Evolutionary conservation across 805 yeast species (phyloP).

Genomic region (Komagataella populi): DNA sequence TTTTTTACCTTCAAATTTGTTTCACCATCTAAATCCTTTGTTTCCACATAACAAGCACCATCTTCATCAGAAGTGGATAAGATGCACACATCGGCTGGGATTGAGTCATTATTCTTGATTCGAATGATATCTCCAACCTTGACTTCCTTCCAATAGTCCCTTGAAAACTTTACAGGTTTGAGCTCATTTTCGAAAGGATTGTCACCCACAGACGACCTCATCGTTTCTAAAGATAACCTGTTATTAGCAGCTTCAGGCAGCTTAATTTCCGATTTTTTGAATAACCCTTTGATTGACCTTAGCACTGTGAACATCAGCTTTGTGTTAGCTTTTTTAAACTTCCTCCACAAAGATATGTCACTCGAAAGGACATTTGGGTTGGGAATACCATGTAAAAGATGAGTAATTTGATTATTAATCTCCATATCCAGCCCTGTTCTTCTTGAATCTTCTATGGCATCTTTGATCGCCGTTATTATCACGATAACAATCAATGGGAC

Average conservation of each 20-base stretch:
- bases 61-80: constrained; percentile 60
- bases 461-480: constrained; percentile 59
- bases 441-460: constrained; percentile 71
- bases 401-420: constrained; percentile 63
- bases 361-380: constrained; percentile 56
- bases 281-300: constrained; percentile 3
- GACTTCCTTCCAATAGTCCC: constrained; percentile 57
- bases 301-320: constrained; percentile 6
- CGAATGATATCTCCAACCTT: constrained; percentile 64
- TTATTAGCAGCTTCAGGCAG: constrained; percentile 6
- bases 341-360: constrained; percentile 54
- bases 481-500: constrained; percentile 76
- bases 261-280: not conserved
- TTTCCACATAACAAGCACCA: constrained; percentile 57
- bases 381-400: constrained; percentile 38
- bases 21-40: constrained; percentile 74
- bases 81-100: constrained; percentile 65
- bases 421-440: constrained; percentile 61
- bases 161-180: constrained; percentile 15
- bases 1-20: constrained; percentile 68
- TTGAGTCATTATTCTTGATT: constrained; percentile 55
- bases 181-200: not conserved
- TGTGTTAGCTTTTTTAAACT: constrained; percentile 36
- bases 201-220: constrained; percentile 11
- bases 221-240: constrained; percentile 14